These are phyloP conservation scores for Aspergillus transmontanensis DNA, from an alignment of 2,329 filamentous ascomycete species.

Conservation along the genomic window DNA sequence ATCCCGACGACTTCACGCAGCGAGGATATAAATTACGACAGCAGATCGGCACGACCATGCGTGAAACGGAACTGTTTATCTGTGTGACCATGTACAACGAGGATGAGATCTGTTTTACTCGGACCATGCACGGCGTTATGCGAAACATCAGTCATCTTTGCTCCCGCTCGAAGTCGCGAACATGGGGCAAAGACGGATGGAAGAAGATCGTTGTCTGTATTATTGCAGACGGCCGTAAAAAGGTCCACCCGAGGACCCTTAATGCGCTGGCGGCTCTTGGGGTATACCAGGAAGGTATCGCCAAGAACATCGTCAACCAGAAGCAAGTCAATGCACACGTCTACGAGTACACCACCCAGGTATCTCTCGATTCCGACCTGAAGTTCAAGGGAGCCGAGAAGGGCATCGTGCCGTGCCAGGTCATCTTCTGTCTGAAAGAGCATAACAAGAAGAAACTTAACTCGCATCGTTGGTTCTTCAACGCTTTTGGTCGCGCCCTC, in stretches of 20 bases:
- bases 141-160: slow-evolving; percentile 98
- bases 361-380: slow-evolving; percentile 90
- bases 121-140: slow-evolving; percentile 98
- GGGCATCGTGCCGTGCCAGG: slow-evolving; percentile 95
- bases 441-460: slow-evolving; percentile 98
- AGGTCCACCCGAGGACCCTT: slow-evolving; percentile 88
- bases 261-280: slow-evolving; percentile 96
- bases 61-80: slow-evolving; percentile 95
- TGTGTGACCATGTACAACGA: slow-evolving; percentile 99
- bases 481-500: slow-evolving; percentile 88
- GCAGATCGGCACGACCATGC: slow-evolving; percentile 77
- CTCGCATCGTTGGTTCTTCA: slow-evolving; percentile 99
- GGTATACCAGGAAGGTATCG: slow-evolving; percentile 96
- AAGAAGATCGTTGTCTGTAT: slow-evolving; percentile 99
- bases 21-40: slow-evolving; percentile 91
- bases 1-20: slow-evolving; percentile 88
- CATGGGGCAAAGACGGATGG: slow-evolving; percentile 97
- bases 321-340: slow-evolving; percentile 94
- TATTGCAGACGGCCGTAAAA: slow-evolving; percentile 90
- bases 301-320: slow-evolving; percentile 97
- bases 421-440: slow-evolving; percentile 98
- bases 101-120: slow-evolving; percentile 92
- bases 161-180: slow-evolving; percentile 84
- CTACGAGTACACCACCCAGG: slow-evolving; percentile 98
- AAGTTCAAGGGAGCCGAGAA: slow-evolving; percentile 99